These are phyloP conservation scores for Nothophytophthora sp. DNA, from an alignment of 352 stramenopile species.

Conservation along the genomic window DNA sequence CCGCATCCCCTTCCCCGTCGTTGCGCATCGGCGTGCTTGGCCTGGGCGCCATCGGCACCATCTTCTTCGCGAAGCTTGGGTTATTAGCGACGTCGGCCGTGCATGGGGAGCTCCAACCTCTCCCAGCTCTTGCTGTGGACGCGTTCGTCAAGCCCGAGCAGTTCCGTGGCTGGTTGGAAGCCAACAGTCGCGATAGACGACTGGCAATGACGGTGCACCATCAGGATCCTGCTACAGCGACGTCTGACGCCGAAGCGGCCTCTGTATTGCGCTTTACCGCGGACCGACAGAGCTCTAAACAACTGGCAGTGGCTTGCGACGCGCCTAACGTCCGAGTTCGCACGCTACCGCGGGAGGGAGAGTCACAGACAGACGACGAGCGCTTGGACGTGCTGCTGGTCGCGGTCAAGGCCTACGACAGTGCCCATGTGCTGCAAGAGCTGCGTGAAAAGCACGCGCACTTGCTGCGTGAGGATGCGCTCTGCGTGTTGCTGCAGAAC, in stretches of 20 bases:
- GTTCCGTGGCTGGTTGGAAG: conserved; percentile 24
- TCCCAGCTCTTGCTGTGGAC: conserved; percentile 29
- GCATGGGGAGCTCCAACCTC: background rate
- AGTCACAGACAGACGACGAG: background rate
- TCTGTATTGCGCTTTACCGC: background rate
- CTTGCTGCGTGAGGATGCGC: conserved; percentile 43
- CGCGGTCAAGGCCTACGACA: conserved; percentile 74
- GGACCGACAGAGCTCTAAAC: background rate
- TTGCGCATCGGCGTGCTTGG: conserved; percentile 63
- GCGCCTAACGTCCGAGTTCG: conserved; percentile 34
- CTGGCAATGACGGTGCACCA: conserved; percentile 6
- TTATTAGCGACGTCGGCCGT: conserved; percentile 15
- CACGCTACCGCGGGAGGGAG: conserved; percentile 19
- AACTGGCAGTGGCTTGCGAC: conserved; percentile 9
- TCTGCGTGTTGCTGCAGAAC: conserved; percentile 74
- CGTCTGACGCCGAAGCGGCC: conserved; percentile 12
- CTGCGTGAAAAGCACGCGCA: conserved; percentile 28
- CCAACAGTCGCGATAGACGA: background rate
- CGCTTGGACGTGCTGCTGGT: conserved; percentile 62
- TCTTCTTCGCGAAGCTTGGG: conserved; percentile 64
- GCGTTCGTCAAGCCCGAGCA: conserved; percentile 55
- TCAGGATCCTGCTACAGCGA: conserved; percentile 3
- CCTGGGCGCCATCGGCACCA: conserved; percentile 71
- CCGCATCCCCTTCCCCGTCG: no score
- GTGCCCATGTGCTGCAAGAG: conserved; percentile 29